phyloP scores from a whole-genome alignment of 305 asterid genomes.

The Euphrasia arctica region DNA sequence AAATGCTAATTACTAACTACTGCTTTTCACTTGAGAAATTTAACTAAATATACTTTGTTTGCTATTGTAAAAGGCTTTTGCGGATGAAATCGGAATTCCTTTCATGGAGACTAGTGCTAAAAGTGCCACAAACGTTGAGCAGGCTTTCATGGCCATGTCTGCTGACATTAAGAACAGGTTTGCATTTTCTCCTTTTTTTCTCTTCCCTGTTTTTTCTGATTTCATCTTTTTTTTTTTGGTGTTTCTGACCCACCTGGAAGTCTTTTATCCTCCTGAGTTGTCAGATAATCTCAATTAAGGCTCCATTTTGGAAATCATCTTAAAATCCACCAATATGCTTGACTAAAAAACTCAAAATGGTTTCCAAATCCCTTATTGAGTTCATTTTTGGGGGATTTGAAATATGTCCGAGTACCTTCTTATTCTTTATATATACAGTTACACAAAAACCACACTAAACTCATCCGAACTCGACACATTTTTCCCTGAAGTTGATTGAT shows the following conservation, averaged over 20 bases:
- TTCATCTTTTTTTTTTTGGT: not conserved
- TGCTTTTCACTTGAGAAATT: conserved; percentile 5
- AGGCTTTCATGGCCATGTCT: conserved; percentile 60
- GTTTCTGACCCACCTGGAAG: not conserved
- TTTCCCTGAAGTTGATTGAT: too few relatives aligned
- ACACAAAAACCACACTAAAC: too few relatives aligned
- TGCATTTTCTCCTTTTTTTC: not conserved
- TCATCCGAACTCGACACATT: too few relatives aligned
- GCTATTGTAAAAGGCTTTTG: conserved; percentile 39
- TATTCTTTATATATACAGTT: not conserved
- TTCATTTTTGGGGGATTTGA: not conserved
- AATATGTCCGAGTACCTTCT: not conserved
- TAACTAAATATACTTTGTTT: conserved; percentile 17
- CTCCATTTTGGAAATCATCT: not conserved
- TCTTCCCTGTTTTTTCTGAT: not conserved
- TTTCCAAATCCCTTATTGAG: not conserved
- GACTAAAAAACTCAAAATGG: not conserved
- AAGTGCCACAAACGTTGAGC: conserved; percentile 51
- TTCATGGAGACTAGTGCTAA: conserved; percentile 65
- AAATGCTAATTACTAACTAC: too few relatives aligned
- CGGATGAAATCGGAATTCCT: conserved; percentile 56
- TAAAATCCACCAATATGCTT: not conserved
- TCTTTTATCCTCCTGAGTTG: not conserved
- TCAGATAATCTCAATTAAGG: not conserved
- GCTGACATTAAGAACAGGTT: conserved; percentile 52